These are phyloP conservation scores for Botrytis squamosa DNA, from an alignment of 2,329 filamentous ascomycete genomes.

Conservation along the genomic window DNA sequence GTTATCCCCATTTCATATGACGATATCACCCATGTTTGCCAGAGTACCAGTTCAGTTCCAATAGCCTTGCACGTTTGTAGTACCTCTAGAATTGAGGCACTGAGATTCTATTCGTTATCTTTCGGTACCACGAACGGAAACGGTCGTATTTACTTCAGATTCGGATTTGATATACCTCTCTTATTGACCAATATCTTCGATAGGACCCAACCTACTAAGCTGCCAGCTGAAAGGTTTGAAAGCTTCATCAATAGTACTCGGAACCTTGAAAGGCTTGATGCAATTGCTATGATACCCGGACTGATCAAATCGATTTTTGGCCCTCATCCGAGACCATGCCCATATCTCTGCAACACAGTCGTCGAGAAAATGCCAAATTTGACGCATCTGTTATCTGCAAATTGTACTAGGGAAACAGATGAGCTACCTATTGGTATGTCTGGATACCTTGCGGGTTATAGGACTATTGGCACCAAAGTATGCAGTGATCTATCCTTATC, in stretches of 20 bases:
- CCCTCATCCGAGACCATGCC: not conserved
- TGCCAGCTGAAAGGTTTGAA: not conserved
- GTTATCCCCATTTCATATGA: not conserved
- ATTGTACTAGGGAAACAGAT: constrained; percentile 2
- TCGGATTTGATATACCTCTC: constrained; percentile 10
- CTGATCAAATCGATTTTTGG: constrained; percentile 2
- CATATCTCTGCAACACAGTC: not conserved
- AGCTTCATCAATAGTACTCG: not conserved
- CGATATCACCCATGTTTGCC: not conserved
- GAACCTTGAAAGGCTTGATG: not conserved
- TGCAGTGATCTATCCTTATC: constrained; percentile 4
- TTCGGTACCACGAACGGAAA: not conserved
- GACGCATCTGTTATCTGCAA: not conserved
- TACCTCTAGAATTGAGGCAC: not conserved
- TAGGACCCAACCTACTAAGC: not conserved
- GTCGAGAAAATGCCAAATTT: not conserved
- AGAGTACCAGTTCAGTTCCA: not conserved
- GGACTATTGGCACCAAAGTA: not conserved
- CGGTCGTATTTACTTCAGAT: not conserved
- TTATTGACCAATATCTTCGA: not conserved
- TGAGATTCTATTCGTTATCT: constrained; percentile 3
- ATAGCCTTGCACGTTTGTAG: not conserved
- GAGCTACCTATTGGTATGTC: constrained; percentile 1
- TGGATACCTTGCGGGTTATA: not conserved
- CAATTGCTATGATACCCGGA: constrained; percentile 8